phyloP scores from a whole-genome alignment of 2,329 filamentous ascomycete species.

The Curvularia eragrostidis region DNA sequence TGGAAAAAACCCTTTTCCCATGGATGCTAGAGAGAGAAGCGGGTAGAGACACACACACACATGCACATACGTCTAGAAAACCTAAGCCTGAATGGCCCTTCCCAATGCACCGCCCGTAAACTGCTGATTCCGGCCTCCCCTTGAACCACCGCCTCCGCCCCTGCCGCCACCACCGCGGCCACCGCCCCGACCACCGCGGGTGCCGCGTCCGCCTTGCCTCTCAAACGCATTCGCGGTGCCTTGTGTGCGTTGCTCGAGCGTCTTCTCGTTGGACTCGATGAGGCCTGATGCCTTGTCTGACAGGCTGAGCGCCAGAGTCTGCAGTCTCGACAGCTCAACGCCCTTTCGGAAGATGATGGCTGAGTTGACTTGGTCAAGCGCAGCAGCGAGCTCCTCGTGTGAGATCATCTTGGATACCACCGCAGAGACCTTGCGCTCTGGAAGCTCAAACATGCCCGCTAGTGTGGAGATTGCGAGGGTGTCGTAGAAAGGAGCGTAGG shows the following conservation, averaged over 20 bases:
- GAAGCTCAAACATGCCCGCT: constrained; percentile 93
- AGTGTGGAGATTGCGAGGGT: constrained; percentile 87
- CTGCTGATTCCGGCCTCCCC: constrained; percentile 71
- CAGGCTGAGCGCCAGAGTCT: constrained; percentile 91
- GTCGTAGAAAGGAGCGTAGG: constrained; percentile 98
- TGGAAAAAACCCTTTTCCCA: constrained; percentile 1
- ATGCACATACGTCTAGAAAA: not conserved
- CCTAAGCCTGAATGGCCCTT: constrained; percentile 58
- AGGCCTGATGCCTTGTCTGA: constrained; percentile 95
- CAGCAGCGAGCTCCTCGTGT: constrained; percentile 95
- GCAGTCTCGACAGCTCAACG: constrained; percentile 93
- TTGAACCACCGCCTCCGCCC: constrained; percentile 65
- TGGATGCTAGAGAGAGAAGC: not conserved
- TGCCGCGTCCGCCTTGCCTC: constrained; percentile 83
- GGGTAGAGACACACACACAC: not conserved
- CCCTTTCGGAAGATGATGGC: constrained; percentile 99
- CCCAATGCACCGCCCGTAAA: constrained; percentile 84
- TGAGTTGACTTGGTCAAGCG: constrained; percentile 95
- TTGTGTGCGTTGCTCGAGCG: constrained; percentile 94
- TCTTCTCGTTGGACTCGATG: constrained; percentile 97
- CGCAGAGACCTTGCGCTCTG: constrained; percentile 87
- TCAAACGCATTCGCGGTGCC: constrained; percentile 96
- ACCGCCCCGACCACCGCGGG: constrained; percentile 66
- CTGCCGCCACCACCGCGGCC: constrained; percentile 64
- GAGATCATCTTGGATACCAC: constrained; percentile 99